phyloP scores from a whole-genome alignment of 2,329 filamentous ascomycete species.

The Spiromastix sp. region DNA sequence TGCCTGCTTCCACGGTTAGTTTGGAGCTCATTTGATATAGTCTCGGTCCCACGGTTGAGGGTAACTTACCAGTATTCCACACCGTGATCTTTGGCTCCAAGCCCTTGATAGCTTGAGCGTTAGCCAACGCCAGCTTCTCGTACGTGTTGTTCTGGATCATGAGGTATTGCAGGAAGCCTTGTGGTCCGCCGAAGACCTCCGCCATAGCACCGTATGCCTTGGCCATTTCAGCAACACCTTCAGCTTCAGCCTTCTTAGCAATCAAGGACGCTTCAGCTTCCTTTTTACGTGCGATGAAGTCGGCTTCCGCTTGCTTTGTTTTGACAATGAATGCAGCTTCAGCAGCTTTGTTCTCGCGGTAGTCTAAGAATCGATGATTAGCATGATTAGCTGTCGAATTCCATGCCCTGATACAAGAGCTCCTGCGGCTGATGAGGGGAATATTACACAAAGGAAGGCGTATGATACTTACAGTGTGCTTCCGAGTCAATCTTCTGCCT shows the following conservation, averaged over 20 bases:
- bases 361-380: slow-evolving; percentile 14
- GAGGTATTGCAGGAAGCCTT: slow-evolving; percentile 69
- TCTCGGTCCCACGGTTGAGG: too few relatives aligned
- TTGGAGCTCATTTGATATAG: neutral
- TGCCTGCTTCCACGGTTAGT: slow-evolving; percentile 18
- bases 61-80: slow-evolving; percentile 62
- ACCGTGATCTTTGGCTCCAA: slow-evolving; percentile 82
- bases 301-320: slow-evolving; percentile 38
- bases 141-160: slow-evolving; percentile 81
- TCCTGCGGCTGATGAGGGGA: too few relatives aligned
- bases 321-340: slow-evolving; percentile 49
- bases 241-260: slow-evolving; percentile 60
- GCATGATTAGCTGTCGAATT: neutral
- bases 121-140: slow-evolving; percentile 65
- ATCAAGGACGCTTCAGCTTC: slow-evolving; percentile 59
- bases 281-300: slow-evolving; percentile 50
- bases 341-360: slow-evolving; percentile 21
- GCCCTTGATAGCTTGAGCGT: slow-evolving; percentile 63
- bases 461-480: slow-evolving; percentile 11
- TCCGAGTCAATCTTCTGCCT: slow-evolving; percentile 31
- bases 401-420: neutral
- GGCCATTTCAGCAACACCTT: slow-evolving; percentile 67
- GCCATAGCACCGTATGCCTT: slow-evolving; percentile 67
- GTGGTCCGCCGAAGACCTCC: slow-evolving; percentile 64
- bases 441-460: too few relatives aligned